Percentiles rank a stretch among this genome's conserved stretches.
Conservation (phyloP, 2,329 filamentous ascomycete species). For the Hypoxylon sp. region DNA sequence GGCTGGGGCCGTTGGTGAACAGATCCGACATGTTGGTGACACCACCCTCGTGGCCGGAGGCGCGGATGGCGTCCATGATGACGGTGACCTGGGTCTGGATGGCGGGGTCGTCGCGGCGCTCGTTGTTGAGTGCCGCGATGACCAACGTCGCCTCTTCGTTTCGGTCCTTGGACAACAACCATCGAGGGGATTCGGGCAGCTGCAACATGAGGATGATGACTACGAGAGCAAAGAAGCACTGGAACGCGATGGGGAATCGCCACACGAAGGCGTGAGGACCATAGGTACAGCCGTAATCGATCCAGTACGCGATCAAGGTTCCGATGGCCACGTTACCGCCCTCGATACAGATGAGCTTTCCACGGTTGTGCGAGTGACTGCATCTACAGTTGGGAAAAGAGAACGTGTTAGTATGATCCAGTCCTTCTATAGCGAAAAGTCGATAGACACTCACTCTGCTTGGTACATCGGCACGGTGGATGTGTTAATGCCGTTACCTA, state of each 20-base stretch:
- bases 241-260: slow-evolving; percentile 52
- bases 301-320: slow-evolving; percentile 54
- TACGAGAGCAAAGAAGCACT: slow-evolving; percentile 55
- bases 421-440: background rate
- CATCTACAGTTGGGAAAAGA: slow-evolving; percentile 42
- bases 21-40: slow-evolving; percentile 52
- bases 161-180: slow-evolving; percentile 53
- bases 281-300: slow-evolving; percentile 51
- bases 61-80: slow-evolving; percentile 45
- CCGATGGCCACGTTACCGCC: slow-evolving; percentile 53
- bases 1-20: slow-evolving; percentile 67
- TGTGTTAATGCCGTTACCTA: slow-evolving; percentile 60
- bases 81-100: slow-evolving; percentile 57
- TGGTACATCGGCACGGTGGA: slow-evolving; percentile 55
- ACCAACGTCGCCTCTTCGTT: slow-evolving; percentile 61
- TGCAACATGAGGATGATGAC: slow-evolving; percentile 50
- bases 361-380: slow-evolving; percentile 60
- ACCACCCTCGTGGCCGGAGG: slow-evolving; percentile 44
- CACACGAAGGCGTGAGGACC: slow-evolving; percentile 47
- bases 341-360: slow-evolving; percentile 67
- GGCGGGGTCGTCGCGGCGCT: slow-evolving; percentile 53
- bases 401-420: slow-evolving; percentile 22
- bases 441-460: slow-evolving; percentile 42
- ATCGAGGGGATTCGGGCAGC: slow-evolving; percentile 64
- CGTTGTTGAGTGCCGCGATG: slow-evolving; percentile 62